Conservation (phyloP, 345 rosid genomes). For the Sisymbrium irio region DNA sequence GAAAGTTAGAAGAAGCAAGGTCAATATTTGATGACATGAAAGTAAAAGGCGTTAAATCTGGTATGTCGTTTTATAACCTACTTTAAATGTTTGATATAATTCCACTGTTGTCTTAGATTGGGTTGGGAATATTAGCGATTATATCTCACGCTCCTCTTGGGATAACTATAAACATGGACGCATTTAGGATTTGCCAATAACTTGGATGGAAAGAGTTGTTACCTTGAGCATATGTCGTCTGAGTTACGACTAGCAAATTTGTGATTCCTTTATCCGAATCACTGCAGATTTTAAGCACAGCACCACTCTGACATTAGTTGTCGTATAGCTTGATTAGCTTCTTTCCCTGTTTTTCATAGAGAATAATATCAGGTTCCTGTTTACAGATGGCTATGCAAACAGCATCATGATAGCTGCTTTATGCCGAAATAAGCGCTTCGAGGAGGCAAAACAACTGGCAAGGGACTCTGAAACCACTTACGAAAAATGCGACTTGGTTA, state of each 20-base stretch:
- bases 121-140: too few species aligned
- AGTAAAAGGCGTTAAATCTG: conserved; percentile 61
- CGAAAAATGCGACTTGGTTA: conserved; percentile 73
- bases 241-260: too few species aligned
- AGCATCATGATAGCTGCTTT: conserved; percentile 91
- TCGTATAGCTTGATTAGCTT: neutral
- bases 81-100: too few species aligned
- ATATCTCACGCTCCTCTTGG: too few species aligned
- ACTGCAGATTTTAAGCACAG: neutral
- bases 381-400: conserved; percentile 85
- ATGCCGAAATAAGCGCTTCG: conserved; percentile 66
- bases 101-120: too few species aligned
- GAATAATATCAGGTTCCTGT: conserved; percentile 15
- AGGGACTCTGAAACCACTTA: conserved; percentile 66
- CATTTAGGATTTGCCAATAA: too few species aligned
- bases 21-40: conserved; percentile 56
- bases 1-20: conserved; percentile 68
- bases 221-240: too few species aligned
- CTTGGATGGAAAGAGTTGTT: too few species aligned
- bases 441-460: conserved; percentile 81
- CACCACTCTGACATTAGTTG: neutral
- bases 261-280: too few species aligned
- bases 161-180: too few species aligned
- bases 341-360: conserved; percentile 1
- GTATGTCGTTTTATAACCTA: conserved; percentile 38